Conservation (phyloP, 805 yeast genomes). For the Zygotorulaspora sp. region DNA sequence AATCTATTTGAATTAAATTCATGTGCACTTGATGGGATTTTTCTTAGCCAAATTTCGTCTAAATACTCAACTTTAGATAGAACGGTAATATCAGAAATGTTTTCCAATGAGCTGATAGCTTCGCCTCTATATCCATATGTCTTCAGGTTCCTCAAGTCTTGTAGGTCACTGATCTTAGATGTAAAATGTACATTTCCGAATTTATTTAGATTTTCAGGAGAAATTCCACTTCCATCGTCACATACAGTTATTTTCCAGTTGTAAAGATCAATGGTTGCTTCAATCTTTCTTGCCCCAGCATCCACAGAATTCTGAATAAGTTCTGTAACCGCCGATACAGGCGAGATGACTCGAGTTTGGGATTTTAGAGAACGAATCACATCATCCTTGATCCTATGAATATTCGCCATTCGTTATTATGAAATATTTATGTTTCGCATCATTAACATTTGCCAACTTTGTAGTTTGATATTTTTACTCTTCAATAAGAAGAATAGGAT, state of each 20-base stretch:
- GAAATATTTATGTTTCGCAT: too few relatives aligned
- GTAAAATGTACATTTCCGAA: conserved; percentile 51
- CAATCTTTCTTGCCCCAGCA: conserved; percentile 42
- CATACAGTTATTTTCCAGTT: conserved; percentile 39
- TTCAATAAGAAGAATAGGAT: too few relatives aligned
- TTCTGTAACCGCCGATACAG: conserved; percentile 45
- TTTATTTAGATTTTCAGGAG: conserved; percentile 40
- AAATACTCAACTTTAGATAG: conserved; percentile 40
- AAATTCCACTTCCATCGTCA: conserved; percentile 75
- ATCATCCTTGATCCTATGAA: conserved; percentile 15
- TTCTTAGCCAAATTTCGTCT: conserved; percentile 30
- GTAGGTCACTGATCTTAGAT: conserved; percentile 44
- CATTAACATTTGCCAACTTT: too few relatives aligned
- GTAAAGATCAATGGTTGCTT: conserved; percentile 36
- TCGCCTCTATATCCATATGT: conserved; percentile 74
- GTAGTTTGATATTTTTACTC: too few relatives aligned
- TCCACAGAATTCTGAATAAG: conserved; percentile 54
- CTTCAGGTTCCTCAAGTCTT: conserved; percentile 36
- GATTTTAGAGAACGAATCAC: conserved; percentile 28
- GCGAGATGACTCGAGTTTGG: conserved; percentile 36
- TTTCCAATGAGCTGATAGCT: conserved; percentile 54
- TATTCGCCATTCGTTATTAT: conserved; percentile 12
- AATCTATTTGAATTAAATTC: conserved; percentile 11
- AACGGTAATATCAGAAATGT: conserved; percentile 44
- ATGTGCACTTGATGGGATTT: conserved; percentile 11